Evolutionary conservation across 352 stramenopile genomes (phyloP), one percentile per base, ranked within the genome.

Genomic region (Globisporangium camurandrum): DNA sequence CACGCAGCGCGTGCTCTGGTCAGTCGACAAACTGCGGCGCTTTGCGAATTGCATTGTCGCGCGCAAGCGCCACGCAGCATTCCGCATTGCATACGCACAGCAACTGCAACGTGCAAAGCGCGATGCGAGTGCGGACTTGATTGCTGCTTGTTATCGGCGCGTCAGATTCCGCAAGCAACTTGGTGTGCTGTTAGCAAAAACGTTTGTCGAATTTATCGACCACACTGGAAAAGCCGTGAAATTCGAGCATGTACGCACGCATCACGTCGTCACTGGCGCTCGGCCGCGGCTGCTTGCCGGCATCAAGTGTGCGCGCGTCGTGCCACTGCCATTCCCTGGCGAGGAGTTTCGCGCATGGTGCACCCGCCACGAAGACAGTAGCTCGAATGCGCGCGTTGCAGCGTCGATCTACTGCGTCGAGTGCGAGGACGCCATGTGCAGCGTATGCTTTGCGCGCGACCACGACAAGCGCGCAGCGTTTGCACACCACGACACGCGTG

Each of bases 301-400:
- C 11, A 64, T 88, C 3, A 34, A 8, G 2, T 86, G 74, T 19
- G 38, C 64, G 31, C 68, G 75, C 14, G 58, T 65, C n/a, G 61
- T 88, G 12, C 78, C 78, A 19, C 51, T 88, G 10, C 75, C 78
- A 8, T 87, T 82, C 52, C 75, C 75, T 8, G 73, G 72, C 1
- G 78, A 89, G 57, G 73, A 86, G 23, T 89, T 88, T 23, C 62
- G 61, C 10, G 69, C 78, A 0, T 70, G 83, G 46, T 89, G 78
- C 44, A 66, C 76, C 45, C 78, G 78, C 1, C 78, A 89, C 36
- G 75, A 89, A 45, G 74, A 74, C 38, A 71, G 51, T 23, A 48
- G 51, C 6, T 9, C 22, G 17, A 3, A 17, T 44, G 14, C 37
- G 11, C 67, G 54, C 47, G 57, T 75, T 31, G 54, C 61, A 1